These are phyloP conservation scores for Claviceps maximensis DNA, from an alignment of 2,329 filamentous ascomycete genomes.

Conservation along the genomic window DNA sequence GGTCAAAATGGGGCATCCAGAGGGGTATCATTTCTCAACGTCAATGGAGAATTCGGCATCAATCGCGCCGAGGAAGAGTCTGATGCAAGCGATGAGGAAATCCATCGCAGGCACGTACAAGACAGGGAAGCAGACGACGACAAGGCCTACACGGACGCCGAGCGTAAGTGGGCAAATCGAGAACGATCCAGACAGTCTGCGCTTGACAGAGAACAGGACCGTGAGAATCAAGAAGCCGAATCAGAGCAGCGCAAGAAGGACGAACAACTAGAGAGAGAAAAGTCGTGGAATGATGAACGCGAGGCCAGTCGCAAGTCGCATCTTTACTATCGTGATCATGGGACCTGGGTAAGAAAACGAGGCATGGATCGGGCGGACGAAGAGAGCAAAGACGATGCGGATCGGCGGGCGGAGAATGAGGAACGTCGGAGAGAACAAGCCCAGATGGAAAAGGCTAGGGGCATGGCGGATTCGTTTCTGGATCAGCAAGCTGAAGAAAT, in stretches of 20 bases:
- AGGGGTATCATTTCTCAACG: conserved; percentile 68
- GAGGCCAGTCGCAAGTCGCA: conserved; percentile 60
- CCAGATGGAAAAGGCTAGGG: conserved; percentile 64
- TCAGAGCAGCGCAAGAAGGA: conserved; percentile 53
- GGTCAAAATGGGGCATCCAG: conserved; percentile 49
- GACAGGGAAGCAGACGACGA: conserved; percentile 67
- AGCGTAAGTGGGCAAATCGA: conserved; percentile 81
- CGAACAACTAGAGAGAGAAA: conserved; percentile 48
- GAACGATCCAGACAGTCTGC: conserved; percentile 76
- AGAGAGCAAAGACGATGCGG: conserved; percentile 63
- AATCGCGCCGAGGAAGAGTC: conserved; percentile 74
- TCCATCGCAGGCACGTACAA: conserved; percentile 57
- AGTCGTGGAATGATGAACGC: conserved; percentile 81
- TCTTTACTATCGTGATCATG: conserved; percentile 78
- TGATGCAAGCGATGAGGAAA: conserved; percentile 74
- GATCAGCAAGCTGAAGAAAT: conserved; percentile 72
- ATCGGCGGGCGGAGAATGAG: conserved; percentile 64
- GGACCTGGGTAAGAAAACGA: conserved; percentile 73
- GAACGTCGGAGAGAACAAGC: conserved; percentile 57
- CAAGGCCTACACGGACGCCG: conserved; percentile 69
- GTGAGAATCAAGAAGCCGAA: conserved; percentile 62
- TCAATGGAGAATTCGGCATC: conserved; percentile 58
- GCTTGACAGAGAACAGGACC: conserved; percentile 69
- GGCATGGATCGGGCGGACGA: conserved; percentile 61
- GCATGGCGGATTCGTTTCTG: conserved; percentile 83